These are phyloP conservation scores for Didymella exigua DNA, from an alignment of 2,329 filamentous ascomycete species.

Conservation along the genomic window DNA sequence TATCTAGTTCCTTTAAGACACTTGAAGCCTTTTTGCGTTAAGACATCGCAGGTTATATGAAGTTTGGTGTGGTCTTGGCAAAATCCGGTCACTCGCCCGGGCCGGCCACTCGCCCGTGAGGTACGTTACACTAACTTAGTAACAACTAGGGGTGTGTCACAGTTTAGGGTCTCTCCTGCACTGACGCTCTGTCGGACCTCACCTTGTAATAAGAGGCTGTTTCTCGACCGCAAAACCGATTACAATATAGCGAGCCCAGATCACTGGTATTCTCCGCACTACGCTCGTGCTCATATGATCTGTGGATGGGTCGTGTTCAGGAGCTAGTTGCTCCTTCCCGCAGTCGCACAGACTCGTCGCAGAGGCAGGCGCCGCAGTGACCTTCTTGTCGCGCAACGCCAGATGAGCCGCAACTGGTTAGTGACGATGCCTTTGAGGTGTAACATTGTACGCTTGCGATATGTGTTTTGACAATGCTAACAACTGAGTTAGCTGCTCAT, in stretches of 20 bases:
- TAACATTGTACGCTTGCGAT: not conserved
- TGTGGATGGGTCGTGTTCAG: not conserved
- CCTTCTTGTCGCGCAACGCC: not conserved
- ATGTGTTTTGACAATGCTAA: not conserved
- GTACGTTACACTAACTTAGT: too few relatives aligned
- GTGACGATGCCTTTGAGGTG: not conserved
- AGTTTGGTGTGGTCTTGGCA: too few relatives aligned
- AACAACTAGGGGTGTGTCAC: too few relatives aligned
- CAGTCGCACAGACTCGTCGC: not conserved
- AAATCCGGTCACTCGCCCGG: too few relatives aligned
- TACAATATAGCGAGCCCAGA: not conserved
- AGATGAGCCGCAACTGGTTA: not conserved
- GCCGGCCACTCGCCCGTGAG: too few relatives aligned
- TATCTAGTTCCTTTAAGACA: too few relatives aligned
- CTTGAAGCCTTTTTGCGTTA: too few relatives aligned
- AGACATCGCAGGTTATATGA: too few relatives aligned
- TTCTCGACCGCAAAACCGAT: too few relatives aligned
- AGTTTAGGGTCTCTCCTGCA: too few relatives aligned
- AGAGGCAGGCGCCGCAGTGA: not conserved
- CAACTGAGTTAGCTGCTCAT: not conserved
- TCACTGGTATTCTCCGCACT: not conserved
- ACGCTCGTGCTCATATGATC: not conserved
- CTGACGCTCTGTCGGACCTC: too few relatives aligned
- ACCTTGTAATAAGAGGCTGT: too few relatives aligned
- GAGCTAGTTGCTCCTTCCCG: not conserved